Percentiles rank a stretch among this genome's conserved stretches.
These are phyloP conservation scores for Hygrophoropsis aurantiaca DNA, from an alignment of 768 basidiomycete genomes.

Conservation along the genomic window DNA sequence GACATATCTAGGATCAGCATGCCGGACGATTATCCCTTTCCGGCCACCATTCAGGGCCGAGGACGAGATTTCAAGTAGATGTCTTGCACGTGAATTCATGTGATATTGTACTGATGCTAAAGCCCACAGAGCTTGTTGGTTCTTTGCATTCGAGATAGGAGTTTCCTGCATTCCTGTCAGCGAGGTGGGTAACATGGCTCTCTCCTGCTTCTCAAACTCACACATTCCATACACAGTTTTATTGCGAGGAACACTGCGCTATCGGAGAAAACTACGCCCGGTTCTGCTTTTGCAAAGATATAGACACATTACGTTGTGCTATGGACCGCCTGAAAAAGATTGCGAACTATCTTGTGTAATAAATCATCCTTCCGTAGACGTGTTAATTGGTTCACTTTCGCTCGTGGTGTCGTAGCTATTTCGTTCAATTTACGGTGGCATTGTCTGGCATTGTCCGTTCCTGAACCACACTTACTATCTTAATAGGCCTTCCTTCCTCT, in stretches of 20 bases:
- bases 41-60: conserved; percentile 68
- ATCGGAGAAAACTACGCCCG: conserved; percentile 87
- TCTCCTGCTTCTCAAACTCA: neutral
- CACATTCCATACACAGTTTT: conserved; percentile 64
- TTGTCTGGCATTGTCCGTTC: no score
- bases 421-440: no score
- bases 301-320: conserved; percentile 80
- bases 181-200: conserved; percentile 59
- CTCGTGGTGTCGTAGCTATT: no score
- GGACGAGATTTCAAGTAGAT: conserved; percentile 84
- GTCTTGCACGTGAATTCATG: neutral
- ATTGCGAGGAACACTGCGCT: conserved; percentile 79
- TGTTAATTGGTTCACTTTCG: no score
- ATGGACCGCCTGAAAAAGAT: conserved; percentile 77
- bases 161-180: conserved; percentile 95
- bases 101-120: conserved; percentile 10
- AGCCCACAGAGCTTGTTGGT: conserved; percentile 80
- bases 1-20: conserved; percentile 80
- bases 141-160: conserved; percentile 85
- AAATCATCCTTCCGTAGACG: no score
- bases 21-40: conserved; percentile 85
- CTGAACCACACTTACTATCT: no score
- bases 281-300: conserved; percentile 96
- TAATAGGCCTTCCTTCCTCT: no score
- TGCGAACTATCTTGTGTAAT: conserved; percentile 55